Evolutionary conservation across 768 basidiomycete genomes (phyloP), one percentile per base, ranked within the genome.

Genomic region (Pholiota conissans): DNA sequence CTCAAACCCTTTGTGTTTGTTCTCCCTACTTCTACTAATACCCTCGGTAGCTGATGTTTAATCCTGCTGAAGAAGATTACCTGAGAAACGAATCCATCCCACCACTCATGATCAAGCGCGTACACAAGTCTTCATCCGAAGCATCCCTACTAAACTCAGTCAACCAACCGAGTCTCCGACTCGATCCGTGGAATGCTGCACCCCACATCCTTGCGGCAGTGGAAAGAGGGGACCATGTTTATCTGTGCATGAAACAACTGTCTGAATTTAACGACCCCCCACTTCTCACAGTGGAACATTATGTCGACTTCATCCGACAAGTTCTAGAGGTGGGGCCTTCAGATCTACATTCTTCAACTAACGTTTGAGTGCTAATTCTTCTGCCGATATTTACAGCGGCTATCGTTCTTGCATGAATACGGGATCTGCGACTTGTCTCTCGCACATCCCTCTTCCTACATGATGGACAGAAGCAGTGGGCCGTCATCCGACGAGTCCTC

Each of bases 131-230:
- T 9, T 74, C 78, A 0, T 48, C 68, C 14, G 80, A 83, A 58
- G 66, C 80, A 6, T 59, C 70, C 24, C 60, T 84, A 10, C 64
- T 80, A 10, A 69, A 76, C 16, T 71, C 76, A 13, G 73, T 83
- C 53, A 83, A 83, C 57, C 69, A 74, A 14, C 69, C 71, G 18
- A 76, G 78, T 35, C 63, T 71, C 5, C 76, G 83, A 11, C 62
- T 69, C 46, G 83, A 84, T 62, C 82, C 82, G 0, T 83, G 83
- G 83, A 84, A 84, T 60, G 76, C 81, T 5, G 69, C 74, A 8
- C 82, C 81, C 3, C 79, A 78, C 42, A 69, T 84, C 8, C 63
- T 80, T 13, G 70, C 73, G 56, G 74, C 74, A 1, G 74, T 81
- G 0, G 74, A 80, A 56, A 74, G 77, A 27, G 75, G 67, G n/a